Evolutionary conservation across 73 alveolate species (phyloP).

Genomic region (Paramecium primaurelia): DNA sequence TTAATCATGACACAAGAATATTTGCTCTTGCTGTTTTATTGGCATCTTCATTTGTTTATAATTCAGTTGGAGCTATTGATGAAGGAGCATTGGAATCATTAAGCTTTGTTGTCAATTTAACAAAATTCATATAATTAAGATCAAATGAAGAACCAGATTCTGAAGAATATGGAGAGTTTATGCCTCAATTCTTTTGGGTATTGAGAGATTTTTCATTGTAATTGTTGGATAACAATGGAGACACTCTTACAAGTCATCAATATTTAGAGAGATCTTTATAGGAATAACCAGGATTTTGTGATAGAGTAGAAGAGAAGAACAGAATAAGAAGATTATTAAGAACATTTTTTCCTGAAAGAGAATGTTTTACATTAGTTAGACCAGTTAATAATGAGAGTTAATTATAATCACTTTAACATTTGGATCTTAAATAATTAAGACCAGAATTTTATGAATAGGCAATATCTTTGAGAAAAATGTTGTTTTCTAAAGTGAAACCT

Average conservation of each 20-base stretch:
- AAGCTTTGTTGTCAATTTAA: slow-evolving; percentile 83
- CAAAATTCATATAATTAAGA: slow-evolving; percentile 77
- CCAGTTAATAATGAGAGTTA: slow-evolving; percentile 88
- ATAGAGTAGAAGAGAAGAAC: slow-evolving; percentile 83
- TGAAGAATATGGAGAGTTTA: slow-evolving; percentile 85
- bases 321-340: slow-evolving; percentile 89
- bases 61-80: slow-evolving; percentile 92
- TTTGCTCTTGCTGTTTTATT: slow-evolving; percentile 86
- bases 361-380: slow-evolving; percentile 88
- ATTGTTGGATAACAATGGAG: slow-evolving; percentile 86
- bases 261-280: slow-evolving; percentile 84
- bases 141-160: slow-evolving; percentile 77
- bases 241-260: slow-evolving; percentile 82
- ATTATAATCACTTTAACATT: slow-evolving; percentile 71
- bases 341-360: slow-evolving; percentile 91
- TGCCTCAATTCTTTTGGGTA: slow-evolving; percentile 95
- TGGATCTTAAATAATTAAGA: slow-evolving; percentile 87
- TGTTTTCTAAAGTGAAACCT: slow-evolving; percentile 83
- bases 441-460: slow-evolving; percentile 93
- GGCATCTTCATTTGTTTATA: slow-evolving; percentile 86
- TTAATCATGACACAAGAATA: slow-evolving; percentile 89
- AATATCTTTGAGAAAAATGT: slow-evolving; percentile 80
- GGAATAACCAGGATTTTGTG: slow-evolving; percentile 84
- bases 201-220: slow-evolving; percentile 91
- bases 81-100: slow-evolving; percentile 86